Base-by-base conservation (phyloP, 2,329 filamentous ascomycete genomes). In the Phialemonium atrogriseum region DNA sequence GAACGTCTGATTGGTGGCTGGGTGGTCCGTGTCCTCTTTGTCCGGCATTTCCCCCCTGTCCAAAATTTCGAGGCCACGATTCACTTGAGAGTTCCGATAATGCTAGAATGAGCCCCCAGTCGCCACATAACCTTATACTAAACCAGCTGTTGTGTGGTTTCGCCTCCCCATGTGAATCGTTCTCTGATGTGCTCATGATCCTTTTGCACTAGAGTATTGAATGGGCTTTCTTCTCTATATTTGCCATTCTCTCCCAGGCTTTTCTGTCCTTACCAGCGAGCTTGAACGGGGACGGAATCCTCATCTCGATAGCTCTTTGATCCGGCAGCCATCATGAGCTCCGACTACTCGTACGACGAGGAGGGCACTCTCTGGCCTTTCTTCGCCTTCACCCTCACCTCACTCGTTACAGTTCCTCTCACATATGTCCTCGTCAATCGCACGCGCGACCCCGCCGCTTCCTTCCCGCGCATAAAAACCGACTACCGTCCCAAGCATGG, bases 341-440 rank as follows among this genome's bases (percentile, higher is more conserved):
- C 84, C 52, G 89, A 96, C 62, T 98, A 98, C 71, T 93, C 84
- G 51, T 98, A 98, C 67, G 91, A 98, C 73, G 84, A 94, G 56
- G 78, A 91, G 76, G 88, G 87, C 49, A 85, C 95, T 74, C 95
- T 95, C 69, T 98, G 95, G 70, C 91, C 93, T 46, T 94, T 94
- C 74, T 98, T 98, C 69, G 81, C 96, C 62, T 79, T 95, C 55
- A 95, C 88, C 25, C 72, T 96, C 51, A 78, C 82, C 41, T 79
- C 80, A 51, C 77, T 98, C 45, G 73, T 95, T 60, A 95, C 91
- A 20, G 64, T 94, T 37, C 88, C 89, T 40, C 72, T 94, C 51
- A 94, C 89, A 49, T 94, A 93, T 62, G 84, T 79, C 44, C 77
- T 94, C 47, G 70, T 95, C 50, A 82, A 80, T 54, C 78, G 85